Evolutionary conservation across 345 rosid genomes (phyloP).

Genomic region (Syzygium oleosum): DNA sequence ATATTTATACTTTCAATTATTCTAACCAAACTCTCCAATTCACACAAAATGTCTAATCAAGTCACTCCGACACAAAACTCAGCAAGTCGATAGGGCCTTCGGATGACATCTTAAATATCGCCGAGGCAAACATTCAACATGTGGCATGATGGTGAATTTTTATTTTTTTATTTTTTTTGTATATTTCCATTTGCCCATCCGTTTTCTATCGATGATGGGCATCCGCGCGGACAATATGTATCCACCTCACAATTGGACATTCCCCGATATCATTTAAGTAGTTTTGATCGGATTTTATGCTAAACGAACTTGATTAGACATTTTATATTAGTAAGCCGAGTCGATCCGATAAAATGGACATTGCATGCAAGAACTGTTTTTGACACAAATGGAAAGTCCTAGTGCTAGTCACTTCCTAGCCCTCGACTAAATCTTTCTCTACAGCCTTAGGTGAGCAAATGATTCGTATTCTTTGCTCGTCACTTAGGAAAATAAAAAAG

Average conservation of each 20-base stretch:
- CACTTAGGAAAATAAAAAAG: background rate
- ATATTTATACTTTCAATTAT: background rate
- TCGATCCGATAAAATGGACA: too few species aligned
- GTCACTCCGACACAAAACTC: background rate
- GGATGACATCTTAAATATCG: background rate
- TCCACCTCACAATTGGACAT: background rate
- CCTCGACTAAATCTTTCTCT: background rate
- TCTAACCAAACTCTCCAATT: background rate
- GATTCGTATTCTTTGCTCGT: background rate
- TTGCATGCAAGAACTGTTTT: background rate
- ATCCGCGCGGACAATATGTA: background rate
- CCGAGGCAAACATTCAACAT: background rate
- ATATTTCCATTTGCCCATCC: background rate
- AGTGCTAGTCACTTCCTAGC: background rate
- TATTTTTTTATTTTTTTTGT: background rate
- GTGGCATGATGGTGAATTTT: background rate
- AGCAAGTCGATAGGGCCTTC: background rate
- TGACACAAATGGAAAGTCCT: background rate
- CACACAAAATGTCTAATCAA: background rate
- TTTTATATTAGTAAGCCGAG: background rate
- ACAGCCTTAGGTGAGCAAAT: background rate
- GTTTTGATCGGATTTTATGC: background rate
- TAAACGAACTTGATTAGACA: background rate
- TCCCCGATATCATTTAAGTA: too few species aligned
- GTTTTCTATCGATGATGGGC: background rate